These are phyloP conservation scores for Saturnispora silvae DNA, from an alignment of 805 yeast genomes.

Conservation along the genomic window DNA sequence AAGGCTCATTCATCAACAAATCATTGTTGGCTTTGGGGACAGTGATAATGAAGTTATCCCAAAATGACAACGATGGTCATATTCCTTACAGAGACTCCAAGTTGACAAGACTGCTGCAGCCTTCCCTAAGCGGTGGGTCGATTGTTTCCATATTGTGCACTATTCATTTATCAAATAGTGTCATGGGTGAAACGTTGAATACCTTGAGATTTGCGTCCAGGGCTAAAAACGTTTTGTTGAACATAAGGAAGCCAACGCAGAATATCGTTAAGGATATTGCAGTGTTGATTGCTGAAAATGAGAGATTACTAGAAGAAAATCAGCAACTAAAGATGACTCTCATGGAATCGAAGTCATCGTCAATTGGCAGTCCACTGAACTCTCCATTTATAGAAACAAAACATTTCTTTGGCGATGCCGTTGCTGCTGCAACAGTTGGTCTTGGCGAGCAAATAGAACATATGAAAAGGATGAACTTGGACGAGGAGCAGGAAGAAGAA, in stretches of 20 bases:
- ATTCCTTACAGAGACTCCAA: conserved; percentile 92
- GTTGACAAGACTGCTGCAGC: conserved; percentile 80
- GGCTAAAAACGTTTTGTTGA: conserved; percentile 75
- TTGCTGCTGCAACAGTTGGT: conserved; percentile 52
- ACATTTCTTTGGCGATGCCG: conserved; percentile 18
- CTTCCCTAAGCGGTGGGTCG: conserved; percentile 81
- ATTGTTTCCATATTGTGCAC: conserved; percentile 83
- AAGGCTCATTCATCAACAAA: conserved; percentile 88
- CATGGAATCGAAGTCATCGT: neutral
- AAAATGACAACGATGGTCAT: conserved; percentile 33
- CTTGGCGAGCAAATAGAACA: conserved; percentile 62
- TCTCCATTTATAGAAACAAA: neutral
- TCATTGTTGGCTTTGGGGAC: conserved; percentile 84
- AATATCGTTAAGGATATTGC: conserved; percentile 37
- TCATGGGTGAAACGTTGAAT: conserved; percentile 70
- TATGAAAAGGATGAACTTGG: conserved; percentile 47
- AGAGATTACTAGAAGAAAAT: conserved; percentile 46
- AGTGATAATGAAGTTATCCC: conserved; percentile 68
- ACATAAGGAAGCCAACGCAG: conserved; percentile 46
- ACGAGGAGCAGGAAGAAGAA: conserved; percentile 31
- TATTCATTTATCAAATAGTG: conserved; percentile 51
- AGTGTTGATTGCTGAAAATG: conserved; percentile 49
- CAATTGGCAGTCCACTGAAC: neutral
- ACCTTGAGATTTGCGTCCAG: conserved; percentile 88
- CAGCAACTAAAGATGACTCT: conserved; percentile 22